phyloP scores from a whole-genome alignment of 495 filamentous ascomycete genomes.

The Letharia lupina region DNA sequence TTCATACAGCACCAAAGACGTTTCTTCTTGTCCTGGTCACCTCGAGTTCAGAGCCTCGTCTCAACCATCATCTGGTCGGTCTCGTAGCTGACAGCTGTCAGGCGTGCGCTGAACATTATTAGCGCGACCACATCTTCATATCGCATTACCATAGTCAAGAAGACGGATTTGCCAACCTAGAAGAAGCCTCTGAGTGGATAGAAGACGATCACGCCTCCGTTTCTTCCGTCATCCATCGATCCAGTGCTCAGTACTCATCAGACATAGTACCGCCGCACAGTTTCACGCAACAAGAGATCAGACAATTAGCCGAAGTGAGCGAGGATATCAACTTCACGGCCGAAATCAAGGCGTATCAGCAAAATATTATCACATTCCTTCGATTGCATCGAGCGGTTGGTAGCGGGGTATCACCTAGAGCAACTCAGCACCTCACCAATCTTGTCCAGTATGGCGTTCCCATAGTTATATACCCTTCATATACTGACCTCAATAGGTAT shows the following conservation, averaged over 20 bases:
- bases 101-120: conserved; percentile 3
- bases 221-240: conserved; percentile 40
- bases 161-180: conserved; percentile 63
- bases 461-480: not conserved
- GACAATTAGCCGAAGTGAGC: conserved; percentile 33
- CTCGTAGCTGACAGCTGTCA: not conserved
- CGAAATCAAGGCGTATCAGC: conserved; percentile 71
- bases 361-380: conserved; percentile 78
- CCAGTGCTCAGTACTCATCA: not conserved
- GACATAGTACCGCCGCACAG: not conserved
- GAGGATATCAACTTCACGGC: conserved; percentile 40
- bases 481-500: conserved; percentile 31
- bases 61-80: conserved; percentile 44
- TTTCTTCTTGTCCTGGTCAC: conserved; percentile 77
- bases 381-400: conserved; percentile 76
- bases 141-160: conserved; percentile 74
- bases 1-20: conserved; percentile 63
- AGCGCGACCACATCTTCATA: conserved; percentile 82
- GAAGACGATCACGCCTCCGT: conserved; percentile 39
- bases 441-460: conserved; percentile 47
- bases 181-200: conserved; percentile 46
- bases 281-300: conserved; percentile 33
- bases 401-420: conserved; percentile 65
- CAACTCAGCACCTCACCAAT: conserved; percentile 65
- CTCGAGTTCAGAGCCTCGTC: conserved; percentile 32